Base-by-base conservation (phyloP, 2,329 filamentous ascomycete genomes). In the Pseudopyricularia javanii region DNA sequence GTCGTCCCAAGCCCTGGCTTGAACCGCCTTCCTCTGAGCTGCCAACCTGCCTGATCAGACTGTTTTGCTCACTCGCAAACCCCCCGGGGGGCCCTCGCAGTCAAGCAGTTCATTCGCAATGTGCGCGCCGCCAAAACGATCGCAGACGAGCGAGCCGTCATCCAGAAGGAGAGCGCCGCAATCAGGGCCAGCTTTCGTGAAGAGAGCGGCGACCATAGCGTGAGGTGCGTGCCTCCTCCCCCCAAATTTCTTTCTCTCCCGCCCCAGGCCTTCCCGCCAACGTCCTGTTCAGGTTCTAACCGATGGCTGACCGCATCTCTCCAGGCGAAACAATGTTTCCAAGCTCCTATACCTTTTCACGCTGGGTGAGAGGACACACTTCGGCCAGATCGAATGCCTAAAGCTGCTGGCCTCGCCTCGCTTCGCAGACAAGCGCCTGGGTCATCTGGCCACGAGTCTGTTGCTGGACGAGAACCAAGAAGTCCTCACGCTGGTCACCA, bases 21-120 rank as follows among this genome's bases (percentile, higher is more conserved):
- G n/a, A 9, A 30, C 17, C 14, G 8, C 33, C 32, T 24, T 17
- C n/a, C 24, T 20, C 20, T 24, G 28, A 4, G 9, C 4, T 30
- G 28, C 40, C 22, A 9, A 26, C 30, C 28, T 28, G n/a, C n/a
- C n/a, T 11, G 14, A 30, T 12, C 37, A 2, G 24, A 34, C 5
- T 30, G 28, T 30, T 9, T 30, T 24, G 30, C 50, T 45, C 43
- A 52, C 37, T 17, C 20, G 47, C 22, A 33, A 17, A 51, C 37
- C 50, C 26, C 9, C n/a, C 24, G 14, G 17, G 55, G 28, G 28
- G 28, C 9, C 28, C 9, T 30, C 28, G 28, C 66, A 97, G 93
- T 98, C 69, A 98, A 98, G 75, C 93, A 97, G 74, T 98, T 98
- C 74, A 98, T 98, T 71, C 91, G 93, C 68, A 97, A 96, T 73